Conservation (phyloP, 208 protist species). For the Naegleria gruberi region DNA sequence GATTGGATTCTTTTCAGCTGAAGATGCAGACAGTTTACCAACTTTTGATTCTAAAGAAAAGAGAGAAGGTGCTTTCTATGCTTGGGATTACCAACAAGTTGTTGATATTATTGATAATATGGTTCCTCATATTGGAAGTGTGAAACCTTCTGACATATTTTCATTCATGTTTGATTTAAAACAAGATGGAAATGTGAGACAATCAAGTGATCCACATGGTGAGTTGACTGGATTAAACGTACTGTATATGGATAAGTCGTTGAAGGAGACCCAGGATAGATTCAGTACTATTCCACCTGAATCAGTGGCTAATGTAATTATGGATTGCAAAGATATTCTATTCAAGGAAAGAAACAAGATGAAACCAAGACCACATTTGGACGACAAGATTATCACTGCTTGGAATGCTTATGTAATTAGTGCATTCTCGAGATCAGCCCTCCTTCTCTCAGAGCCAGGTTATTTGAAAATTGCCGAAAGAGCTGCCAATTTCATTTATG, state of each 20-base stretch:
- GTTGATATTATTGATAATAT: constrained; percentile 7
- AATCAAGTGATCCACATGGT: constrained; percentile 23
- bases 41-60: neutral
- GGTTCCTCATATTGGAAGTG: neutral
- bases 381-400: constrained; percentile 34
- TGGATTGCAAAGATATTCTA: neutral
- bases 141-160: neutral
- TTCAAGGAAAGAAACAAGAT: neutral
- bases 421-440: constrained; percentile 18
- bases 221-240: constrained; percentile 27
- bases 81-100: constrained; percentile 34
- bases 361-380: constrained; percentile 32
- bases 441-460: neutral
- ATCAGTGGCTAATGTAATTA: neutral
- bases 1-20: constrained; percentile 32
- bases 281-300: neutral
- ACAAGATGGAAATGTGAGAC: neutral
- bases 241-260: neutral
- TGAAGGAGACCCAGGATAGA: neutral
- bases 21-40: constrained; percentile 33
- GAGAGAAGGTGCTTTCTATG: constrained; percentile 39
- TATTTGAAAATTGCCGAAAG: constrained; percentile 12
- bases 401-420: constrained; percentile 41
- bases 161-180: neutral
- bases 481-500: constrained; percentile 32